phyloP scores from a whole-genome alignment of 2,329 filamentous ascomycete genomes.

The Pochonia chlamydosporia region DNA sequence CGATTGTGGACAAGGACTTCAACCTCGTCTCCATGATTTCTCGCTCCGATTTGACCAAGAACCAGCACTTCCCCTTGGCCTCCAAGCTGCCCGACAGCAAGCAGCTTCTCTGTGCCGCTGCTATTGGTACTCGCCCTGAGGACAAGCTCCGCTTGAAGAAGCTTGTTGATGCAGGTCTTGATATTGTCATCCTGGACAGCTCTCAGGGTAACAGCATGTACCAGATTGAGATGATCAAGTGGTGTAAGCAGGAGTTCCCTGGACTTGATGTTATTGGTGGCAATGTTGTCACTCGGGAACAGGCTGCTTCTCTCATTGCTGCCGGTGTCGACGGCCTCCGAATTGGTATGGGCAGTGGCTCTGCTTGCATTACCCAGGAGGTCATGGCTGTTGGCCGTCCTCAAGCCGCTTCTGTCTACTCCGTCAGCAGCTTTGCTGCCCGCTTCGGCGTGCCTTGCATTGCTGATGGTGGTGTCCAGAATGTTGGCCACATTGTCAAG shows the following conservation, averaged over 20 bases:
- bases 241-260: slow-evolving; percentile 82
- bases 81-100: slow-evolving; percentile 96
- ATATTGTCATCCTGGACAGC: slow-evolving; percentile 92
- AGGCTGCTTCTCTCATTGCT: slow-evolving; percentile 86
- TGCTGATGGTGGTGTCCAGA: slow-evolving; percentile 95
- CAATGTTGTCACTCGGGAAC: slow-evolving; percentile 96
- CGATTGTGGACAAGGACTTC: slow-evolving; percentile 76
- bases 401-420: slow-evolving; percentile 88
- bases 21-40: slow-evolving; percentile 91
- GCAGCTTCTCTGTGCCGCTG: slow-evolving; percentile 91
- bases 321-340: slow-evolving; percentile 93
- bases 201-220: slow-evolving; percentile 98
- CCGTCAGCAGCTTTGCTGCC: slow-evolving; percentile 81
- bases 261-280: slow-evolving; percentile 91
- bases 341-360: slow-evolving; percentile 98
- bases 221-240: slow-evolving; percentile 98
- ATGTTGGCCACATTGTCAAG: slow-evolving; percentile 98
- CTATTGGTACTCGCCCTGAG: slow-evolving; percentile 90
- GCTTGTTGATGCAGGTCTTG: slow-evolving; percentile 89
- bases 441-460: slow-evolving; percentile 97
- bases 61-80: slow-evolving; percentile 91
- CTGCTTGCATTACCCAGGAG: slow-evolving; percentile 97
- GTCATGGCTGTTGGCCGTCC: slow-evolving; percentile 98
- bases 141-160: slow-evolving; percentile 82
- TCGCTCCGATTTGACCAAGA: slow-evolving; percentile 96